These are phyloP conservation scores for Protomyces lactucae-debilis DNA, from an alignment of 1,139 yeast genomes.

Conservation along the genomic window DNA sequence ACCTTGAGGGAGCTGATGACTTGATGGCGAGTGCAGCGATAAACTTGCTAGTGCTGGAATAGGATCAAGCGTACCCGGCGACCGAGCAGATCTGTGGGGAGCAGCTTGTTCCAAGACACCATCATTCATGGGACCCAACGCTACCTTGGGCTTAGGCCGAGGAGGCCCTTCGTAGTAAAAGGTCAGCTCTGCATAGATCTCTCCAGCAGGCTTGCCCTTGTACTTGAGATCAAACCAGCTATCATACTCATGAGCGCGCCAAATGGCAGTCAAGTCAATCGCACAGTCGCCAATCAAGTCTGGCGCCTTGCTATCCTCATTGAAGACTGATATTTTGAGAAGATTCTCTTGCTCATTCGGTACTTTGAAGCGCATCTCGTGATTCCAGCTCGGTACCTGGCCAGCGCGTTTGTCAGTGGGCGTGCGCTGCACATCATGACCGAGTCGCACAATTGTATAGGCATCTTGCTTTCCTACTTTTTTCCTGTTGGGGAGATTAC, in stretches of 20 bases:
- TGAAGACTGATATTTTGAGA: conserved; percentile 61
- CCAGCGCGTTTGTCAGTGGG: conserved; percentile 76
- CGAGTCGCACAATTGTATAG: conserved; percentile 71
- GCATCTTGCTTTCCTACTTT: conserved; percentile 87
- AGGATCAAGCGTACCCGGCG: background rate
- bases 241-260: conserved; percentile 73
- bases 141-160: conserved; percentile 17
- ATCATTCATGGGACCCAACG: background rate
- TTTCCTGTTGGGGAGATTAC: conserved; percentile 72
- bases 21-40: background rate
- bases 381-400: conserved; percentile 74
- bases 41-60: background rate
- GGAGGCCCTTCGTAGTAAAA: conserved; percentile 63
- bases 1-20: background rate
- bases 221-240: conserved; percentile 71
- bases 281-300: conserved; percentile 79
- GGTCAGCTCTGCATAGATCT: conserved; percentile 83
- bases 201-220: conserved; percentile 79
- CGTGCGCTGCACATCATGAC: conserved; percentile 74
- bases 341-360: conserved; percentile 46
- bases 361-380: conserved; percentile 33
- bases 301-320: conserved; percentile 81
- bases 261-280: conserved; percentile 60
- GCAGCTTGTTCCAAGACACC: background rate
- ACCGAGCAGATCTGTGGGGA: background rate